A percentile compares a stretch with the other conserved stretches of the same genome.
phyloP scores from a whole-genome alignment of 176 grass and related monocot species.

The Eragrostis curvula region DNA sequence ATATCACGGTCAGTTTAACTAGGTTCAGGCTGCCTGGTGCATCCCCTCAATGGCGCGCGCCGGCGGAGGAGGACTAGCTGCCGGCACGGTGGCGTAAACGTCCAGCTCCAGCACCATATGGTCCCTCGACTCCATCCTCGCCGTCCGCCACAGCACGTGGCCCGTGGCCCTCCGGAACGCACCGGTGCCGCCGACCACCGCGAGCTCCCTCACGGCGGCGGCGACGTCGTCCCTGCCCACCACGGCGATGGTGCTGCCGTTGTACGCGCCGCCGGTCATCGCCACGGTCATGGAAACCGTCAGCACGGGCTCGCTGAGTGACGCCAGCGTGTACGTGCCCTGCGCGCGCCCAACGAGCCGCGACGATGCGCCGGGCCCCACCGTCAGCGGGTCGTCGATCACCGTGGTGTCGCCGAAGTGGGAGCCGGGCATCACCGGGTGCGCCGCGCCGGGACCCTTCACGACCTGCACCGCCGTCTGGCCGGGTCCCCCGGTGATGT shows the following conservation, averaged over 20 bases:
- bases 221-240: conserved; percentile 34
- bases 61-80: background rate
- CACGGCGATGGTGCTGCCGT: conserved; percentile 47
- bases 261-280: conserved; percentile 34
- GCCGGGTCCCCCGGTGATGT: conserved; percentile 33
- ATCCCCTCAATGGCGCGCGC: background rate
- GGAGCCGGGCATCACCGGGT: conserved; percentile 33
- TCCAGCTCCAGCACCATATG: conserved; percentile 54
- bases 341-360: conserved; percentile 44
- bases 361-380: conserved; percentile 31
- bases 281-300: conserved; percentile 35
- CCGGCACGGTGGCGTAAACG: conserved; percentile 48
- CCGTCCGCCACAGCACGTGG: conserved; percentile 44
- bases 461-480: conserved; percentile 54
- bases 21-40: background rate
- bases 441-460: conserved; percentile 5
- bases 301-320: conserved; percentile 16
- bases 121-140: conserved; percentile 33
- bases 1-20: background rate
- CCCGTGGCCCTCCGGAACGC: conserved; percentile 47
- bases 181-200: conserved; percentile 50
- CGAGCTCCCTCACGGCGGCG: conserved; percentile 38
- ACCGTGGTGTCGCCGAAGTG: conserved; percentile 57
- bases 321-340: conserved; percentile 37
- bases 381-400: conserved; percentile 55